Evolutionary conservation across 805 yeast genomes (phyloP), one percentile per base, ranked within the genome.

Genomic region (Barnettozyma salicaria): DNA sequence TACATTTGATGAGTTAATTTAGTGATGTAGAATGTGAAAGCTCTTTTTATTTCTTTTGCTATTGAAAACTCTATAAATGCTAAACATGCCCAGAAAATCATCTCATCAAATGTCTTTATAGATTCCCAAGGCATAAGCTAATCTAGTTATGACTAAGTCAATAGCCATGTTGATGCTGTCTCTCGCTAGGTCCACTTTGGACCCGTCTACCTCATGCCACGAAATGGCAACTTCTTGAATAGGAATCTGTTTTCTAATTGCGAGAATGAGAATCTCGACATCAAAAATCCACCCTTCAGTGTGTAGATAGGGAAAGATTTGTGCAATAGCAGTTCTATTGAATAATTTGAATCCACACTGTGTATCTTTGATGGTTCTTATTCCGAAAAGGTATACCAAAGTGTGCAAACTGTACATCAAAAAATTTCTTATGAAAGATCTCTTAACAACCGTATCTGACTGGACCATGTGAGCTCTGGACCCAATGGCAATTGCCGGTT

Each of bases 261-360:
- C 96, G 41, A 92, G 64, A 37, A 92, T 74, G 47, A 92, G 67
- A 12, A 90, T 75, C 63, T 92, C 98, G 22, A 92, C 97, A 56
- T 92, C 98, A 61, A 92, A 92, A 25, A 92, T 92, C 98, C 98
- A 92, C 36, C 97, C 80, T 60, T 92, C 98, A 9, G 95, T 90
- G 59, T 90, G 97, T 83, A 92, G 74, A 47, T 73, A 78, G 2
- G 97, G 96, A 59, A 88, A 87, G 29, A 92, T 84, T 36, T 52
- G 52, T 13, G 50, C 53, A 18, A 80, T 72, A 0, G 96, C 81
- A 7, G 68, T 63, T 42, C 78, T 73, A 48, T 90, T 85, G 61
- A 90, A 92, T 59, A 92, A 64, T 60, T 92, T 92, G 65, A 92
- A 92, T 3, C 98, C 98, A 65, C 98, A 92, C 65, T 92, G 98